Percentiles rank a stretch among this genome's conserved stretches.
These are phyloP conservation scores for Gracilaria caudata DNA, from an alignment of 23 red algal species.

Conservation along the genomic window DNA sequence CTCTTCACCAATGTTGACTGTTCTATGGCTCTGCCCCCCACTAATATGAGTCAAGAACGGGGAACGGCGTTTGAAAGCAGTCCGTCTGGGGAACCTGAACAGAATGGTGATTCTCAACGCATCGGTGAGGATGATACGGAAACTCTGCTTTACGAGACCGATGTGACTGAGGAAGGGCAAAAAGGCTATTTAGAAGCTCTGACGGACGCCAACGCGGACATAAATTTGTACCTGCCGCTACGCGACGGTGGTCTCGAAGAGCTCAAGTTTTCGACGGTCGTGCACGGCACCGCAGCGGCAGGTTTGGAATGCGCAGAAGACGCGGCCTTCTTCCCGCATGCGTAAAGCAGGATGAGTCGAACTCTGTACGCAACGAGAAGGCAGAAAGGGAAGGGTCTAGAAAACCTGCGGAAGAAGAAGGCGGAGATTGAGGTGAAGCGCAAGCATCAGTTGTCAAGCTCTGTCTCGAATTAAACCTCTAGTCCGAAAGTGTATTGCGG, in stretches of 20 bases:
- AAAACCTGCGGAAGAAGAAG: conserved; percentile 33
- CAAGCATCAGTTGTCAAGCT: neutral
- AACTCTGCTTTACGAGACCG: conserved; percentile 38
- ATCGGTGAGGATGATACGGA: conserved; percentile 14
- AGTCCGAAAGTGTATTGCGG: neutral
- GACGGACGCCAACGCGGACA: conserved; percentile 73
- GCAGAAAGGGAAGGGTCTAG: conserved; percentile 75
- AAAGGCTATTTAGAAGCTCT: conserved; percentile 67
- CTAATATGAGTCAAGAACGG: neutral
- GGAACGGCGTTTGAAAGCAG: neutral
- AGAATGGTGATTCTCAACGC: neutral
- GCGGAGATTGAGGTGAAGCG: conserved; percentile 13
- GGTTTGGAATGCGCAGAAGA: conserved; percentile 91
- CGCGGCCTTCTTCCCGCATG: conserved; percentile 89
- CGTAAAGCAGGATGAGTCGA: conserved; percentile 83
- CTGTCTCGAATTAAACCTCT: neutral
- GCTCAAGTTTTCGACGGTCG: conserved; percentile 72
- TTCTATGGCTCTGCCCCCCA: neutral
- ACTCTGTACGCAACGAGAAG: conserved; percentile 58
- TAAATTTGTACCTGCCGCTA: conserved; percentile 77
- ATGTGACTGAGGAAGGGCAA: conserved; percentile 42
- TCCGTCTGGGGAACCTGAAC: neutral
- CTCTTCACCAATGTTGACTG: neutral
- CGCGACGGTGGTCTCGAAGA: conserved; percentile 84
- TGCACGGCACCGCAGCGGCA: conserved; percentile 80